Conservation (phyloP, 2,329 filamentous ascomycete species). For the Cladophialophora psammophila region DNA sequence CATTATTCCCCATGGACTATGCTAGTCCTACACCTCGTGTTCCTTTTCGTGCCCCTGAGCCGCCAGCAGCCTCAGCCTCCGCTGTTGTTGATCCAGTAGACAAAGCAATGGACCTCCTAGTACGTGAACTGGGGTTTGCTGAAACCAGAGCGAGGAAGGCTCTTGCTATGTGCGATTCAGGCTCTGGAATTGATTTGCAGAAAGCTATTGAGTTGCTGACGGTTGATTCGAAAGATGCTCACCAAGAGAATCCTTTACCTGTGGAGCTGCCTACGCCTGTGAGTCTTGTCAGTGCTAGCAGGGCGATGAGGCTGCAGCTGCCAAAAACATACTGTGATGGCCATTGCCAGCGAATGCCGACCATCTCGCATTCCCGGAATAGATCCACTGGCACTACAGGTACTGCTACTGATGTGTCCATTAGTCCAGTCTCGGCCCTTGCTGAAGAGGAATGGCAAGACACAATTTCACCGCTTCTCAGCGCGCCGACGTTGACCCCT, state of each 20-base stretch:
- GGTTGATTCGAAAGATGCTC: conserved; percentile 48
- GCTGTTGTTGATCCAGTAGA: conserved; percentile 62
- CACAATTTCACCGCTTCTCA: conserved; percentile 27
- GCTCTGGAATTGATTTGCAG: conserved; percentile 65
- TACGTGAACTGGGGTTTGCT: conserved; percentile 65
- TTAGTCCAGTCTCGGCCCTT: conserved; percentile 32
- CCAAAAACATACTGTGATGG: conserved; percentile 36
- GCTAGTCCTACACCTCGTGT: conserved; percentile 29
- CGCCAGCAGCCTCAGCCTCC: conserved; percentile 16
- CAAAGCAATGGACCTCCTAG: conserved; percentile 63
- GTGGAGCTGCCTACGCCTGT: conserved; percentile 37
- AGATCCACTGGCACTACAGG: conserved; percentile 26
- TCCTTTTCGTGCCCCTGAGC: conserved; percentile 31
- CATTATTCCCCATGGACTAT: conserved; percentile 40
- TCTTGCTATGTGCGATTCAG: conserved; percentile 65
- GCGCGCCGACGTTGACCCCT: conserved; percentile 4
- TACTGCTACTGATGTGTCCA: conserved; percentile 27
- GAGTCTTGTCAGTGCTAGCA: conserved; percentile 17
- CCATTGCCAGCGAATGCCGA: conserved; percentile 31
- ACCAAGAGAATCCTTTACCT: conserved; percentile 39
- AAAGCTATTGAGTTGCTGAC: conserved; percentile 63
- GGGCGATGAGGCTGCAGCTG: conserved; percentile 20
- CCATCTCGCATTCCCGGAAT: conserved; percentile 24
- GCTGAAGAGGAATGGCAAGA: conserved; percentile 30
- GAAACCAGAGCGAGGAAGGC: conserved; percentile 64